A percentile compares a stretch with the other conserved stretches of the same genome.
These are phyloP conservation scores for Fragaria vesca DNA, from an alignment of 306 rosid genomes.

Conservation along the genomic window DNA sequence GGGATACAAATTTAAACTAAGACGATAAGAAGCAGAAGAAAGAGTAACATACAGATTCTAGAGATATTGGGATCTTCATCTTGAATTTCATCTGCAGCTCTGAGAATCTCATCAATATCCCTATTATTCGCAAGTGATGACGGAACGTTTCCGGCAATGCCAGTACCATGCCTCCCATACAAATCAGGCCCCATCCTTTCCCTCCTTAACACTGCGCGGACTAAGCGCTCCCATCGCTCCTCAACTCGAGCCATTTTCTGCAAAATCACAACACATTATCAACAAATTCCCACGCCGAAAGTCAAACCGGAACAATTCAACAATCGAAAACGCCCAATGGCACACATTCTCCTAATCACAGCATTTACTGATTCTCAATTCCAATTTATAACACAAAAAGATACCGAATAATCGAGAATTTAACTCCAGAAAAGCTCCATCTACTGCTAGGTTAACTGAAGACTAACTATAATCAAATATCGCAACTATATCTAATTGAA, in stretches of 20 bases:
- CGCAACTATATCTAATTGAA: neutral
- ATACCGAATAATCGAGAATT: neutral
- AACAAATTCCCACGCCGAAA: neutral
- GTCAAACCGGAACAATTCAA: neutral
- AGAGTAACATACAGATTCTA: slow-evolving; percentile 59
- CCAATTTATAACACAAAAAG: neutral
- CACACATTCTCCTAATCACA: neutral
- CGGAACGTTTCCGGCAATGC: slow-evolving; percentile 87
- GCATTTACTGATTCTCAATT: neutral
- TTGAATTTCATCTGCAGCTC: slow-evolving; percentile 97
- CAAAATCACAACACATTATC: neutral
- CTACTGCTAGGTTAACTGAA: neutral
- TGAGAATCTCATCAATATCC: slow-evolving; percentile 90
- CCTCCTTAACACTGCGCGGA: slow-evolving; percentile 76
- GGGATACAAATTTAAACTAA: neutral
- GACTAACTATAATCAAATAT: neutral
- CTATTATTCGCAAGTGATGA: slow-evolving; percentile 89
- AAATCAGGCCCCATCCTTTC: slow-evolving; percentile 74
- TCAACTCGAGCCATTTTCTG: slow-evolving; percentile 76
- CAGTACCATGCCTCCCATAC: slow-evolving; percentile 58
- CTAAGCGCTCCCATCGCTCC: slow-evolving; percentile 86
- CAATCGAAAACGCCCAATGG: neutral
- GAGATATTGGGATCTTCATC: slow-evolving; percentile 77
- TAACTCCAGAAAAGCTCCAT: neutral
- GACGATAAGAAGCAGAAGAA: neutral